phyloP scores from a whole-genome alignment of 2,329 filamentous ascomycete genomes.

The Ploettnerulaceae sp. region DNA sequence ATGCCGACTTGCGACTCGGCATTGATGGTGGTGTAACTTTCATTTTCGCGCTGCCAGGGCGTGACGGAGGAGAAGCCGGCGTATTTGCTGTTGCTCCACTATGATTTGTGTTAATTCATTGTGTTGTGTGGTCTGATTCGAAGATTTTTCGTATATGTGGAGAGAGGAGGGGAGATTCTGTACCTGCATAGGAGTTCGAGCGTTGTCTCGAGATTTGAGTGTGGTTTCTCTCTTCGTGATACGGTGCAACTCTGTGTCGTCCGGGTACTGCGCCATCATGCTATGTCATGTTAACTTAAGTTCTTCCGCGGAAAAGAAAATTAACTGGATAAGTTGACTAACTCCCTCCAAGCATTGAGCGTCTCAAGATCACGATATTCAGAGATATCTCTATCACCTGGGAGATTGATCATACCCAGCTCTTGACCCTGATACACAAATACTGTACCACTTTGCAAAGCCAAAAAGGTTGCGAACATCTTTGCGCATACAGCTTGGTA shows the following conservation, averaged over 20 bases:
- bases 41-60: slow-evolving; percentile 69
- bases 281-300: slow-evolving; percentile 22
- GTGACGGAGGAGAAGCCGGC: slow-evolving; percentile 57
- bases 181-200: slow-evolving; percentile 58
- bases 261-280: slow-evolving; percentile 32
- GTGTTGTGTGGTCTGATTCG: not conserved
- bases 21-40: slow-evolving; percentile 59
- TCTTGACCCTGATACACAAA: slow-evolving; percentile 60
- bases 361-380: slow-evolving; percentile 66
- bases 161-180: not conserved
- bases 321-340: too few relatives aligned
- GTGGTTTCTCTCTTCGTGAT: slow-evolving; percentile 46
- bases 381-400: slow-evolving; percentile 55
- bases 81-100: slow-evolving; percentile 58
- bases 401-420: slow-evolving; percentile 53
- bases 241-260: slow-evolving; percentile 37
- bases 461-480: slow-evolving; percentile 48
- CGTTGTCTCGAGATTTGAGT: slow-evolving; percentile 62
- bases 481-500: slow-evolving; percentile 43
- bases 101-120: not conserved
- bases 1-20: slow-evolving; percentile 49
- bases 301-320: not conserved
- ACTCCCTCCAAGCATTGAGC: slow-evolving; percentile 45
- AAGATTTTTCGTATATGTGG: too few relatives aligned
- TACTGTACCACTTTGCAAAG: slow-evolving; percentile 47